phyloP scores from a whole-genome alignment of 2,329 filamentous ascomycete genomes.

The Colletotrichum siamense region DNA sequence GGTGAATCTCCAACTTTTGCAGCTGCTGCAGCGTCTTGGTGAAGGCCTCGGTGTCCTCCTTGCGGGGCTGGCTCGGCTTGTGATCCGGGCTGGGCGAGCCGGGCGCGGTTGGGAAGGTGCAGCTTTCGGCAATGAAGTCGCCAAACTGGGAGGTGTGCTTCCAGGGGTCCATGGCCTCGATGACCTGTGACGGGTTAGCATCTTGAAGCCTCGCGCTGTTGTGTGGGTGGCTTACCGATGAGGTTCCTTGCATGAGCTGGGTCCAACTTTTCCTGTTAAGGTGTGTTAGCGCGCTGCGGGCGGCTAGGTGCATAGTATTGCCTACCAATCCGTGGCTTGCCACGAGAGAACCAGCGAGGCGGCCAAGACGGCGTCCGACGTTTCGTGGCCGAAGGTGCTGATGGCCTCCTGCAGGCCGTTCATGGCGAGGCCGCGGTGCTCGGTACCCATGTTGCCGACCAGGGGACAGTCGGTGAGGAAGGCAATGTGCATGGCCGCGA shows the following conservation, averaged over 20 bases:
- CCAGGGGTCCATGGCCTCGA: conserved; percentile 91
- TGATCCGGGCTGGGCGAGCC: conserved; percentile 66
- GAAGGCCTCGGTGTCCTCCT: conserved; percentile 74
- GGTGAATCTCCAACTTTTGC: conserved; percentile 69
- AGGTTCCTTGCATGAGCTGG: conserved; percentile 89
- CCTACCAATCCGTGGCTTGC: conserved; percentile 96
- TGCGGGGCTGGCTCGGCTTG: conserved; percentile 65
- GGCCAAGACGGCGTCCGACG: conserved; percentile 89
- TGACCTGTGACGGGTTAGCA: conserved; percentile 55
- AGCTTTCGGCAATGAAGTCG: conserved; percentile 82
- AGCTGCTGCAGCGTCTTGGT: conserved; percentile 72
- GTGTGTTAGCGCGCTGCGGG: conserved; percentile 37
- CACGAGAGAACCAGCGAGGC: conserved; percentile 92
- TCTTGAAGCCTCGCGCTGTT: not conserved
- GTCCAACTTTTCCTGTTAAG: conserved; percentile 83
- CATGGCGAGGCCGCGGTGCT: conserved; percentile 85
- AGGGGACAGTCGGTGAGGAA: conserved; percentile 87
- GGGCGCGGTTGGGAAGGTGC: conserved; percentile 72
- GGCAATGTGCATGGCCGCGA: conserved; percentile 93
- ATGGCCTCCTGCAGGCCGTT: conserved; percentile 90
- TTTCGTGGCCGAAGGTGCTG: conserved; percentile 80
- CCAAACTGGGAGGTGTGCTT: conserved; percentile 87
- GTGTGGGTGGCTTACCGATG: conserved; percentile 68
- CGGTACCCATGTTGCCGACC: conserved; percentile 86
- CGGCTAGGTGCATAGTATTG: conserved; percentile 38